Base-by-base conservation (phyloP, 306 rosid species). In the Citrullus mucosospermus region DNA sequence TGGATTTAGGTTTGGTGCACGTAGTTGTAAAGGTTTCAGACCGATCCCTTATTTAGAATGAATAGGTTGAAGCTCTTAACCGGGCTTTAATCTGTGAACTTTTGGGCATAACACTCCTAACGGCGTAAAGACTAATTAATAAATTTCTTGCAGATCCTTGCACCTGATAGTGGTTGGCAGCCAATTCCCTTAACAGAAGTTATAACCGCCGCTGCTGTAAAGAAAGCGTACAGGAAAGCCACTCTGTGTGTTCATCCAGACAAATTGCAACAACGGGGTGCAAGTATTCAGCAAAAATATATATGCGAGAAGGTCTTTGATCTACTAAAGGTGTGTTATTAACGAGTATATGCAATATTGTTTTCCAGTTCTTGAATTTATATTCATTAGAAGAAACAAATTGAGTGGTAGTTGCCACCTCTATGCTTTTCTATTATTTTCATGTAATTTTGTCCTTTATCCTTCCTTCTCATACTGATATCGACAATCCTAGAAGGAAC, bases 191-290 rank as follows among this genome's bases (percentile, higher is more conserved):
- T 94, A 55, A 94, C 96, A 4, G 98, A 92, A 30, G 97, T 92
- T 76, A 91, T 94, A 71, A 92, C 98, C 77, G 86, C 98, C 71
- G 93, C 93, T 76, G 98, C 96, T 59, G 97, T 87, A 48, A 94
- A 94, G 87, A 94, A 80, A 85, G 97, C 96, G 74, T 94, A 94
- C 91, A 89, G 98, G 87, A 94, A 92, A 87, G 98, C 97, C 48
- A 94, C 98, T 78, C 89, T 94, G 38, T 94, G 92, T 69, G 97
- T 94, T 69, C 97, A 94, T 88, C 98, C 98, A 36, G 98, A 94
- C 83, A 94, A 94, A 82, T 84, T 94, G 76, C 98, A 94, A 83
- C 98, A 92, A 74, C 89, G 98, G 30, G 92, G 97, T 77, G 97
- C 97, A 56, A 91, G 86, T 80, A 88, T 94, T 84, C 96, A 92